These are phyloP conservation scores for Candolleomyces aberdarensis DNA, from an alignment of 768 basidiomycete genomes.

Conservation along the genomic window DNA sequence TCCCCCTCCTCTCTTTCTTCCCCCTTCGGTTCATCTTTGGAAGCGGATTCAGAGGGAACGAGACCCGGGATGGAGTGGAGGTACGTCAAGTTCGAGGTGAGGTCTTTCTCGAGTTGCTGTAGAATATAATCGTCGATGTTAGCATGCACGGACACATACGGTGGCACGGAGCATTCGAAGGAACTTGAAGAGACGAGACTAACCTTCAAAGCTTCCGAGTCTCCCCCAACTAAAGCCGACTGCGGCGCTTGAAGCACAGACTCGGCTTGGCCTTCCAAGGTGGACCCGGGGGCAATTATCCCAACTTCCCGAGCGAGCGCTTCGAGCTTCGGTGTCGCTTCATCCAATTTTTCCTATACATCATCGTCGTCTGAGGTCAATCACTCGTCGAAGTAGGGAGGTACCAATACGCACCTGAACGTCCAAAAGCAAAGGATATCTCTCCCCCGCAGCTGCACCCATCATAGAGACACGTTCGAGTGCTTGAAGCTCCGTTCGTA, in stretches of 20 bases:
- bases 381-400: neutral
- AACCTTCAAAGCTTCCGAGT: no score
- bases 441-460: neutral
- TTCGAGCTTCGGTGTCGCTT: neutral
- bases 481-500: neutral
- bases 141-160: no score
- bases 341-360: neutral
- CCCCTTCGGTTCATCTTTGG: no score
- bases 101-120: neutral
- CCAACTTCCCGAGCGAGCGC: no score
- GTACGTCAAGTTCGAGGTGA: neutral
- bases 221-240: no score
- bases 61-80: neutral
- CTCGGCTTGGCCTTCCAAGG: no score
- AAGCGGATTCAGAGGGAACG: neutral
- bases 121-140: neutral
- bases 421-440: neutral
- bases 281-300: no score
- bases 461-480: neutral
- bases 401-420: neutral
- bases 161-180: no score
- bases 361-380: neutral
- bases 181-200: no score
- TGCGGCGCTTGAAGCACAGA: no score
- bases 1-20: neutral